Percentiles rank a stretch among this genome's conserved stretches.
phyloP scores from a whole-genome alignment of 805 yeast genomes.

The Saturnispora ahearnii region DNA sequence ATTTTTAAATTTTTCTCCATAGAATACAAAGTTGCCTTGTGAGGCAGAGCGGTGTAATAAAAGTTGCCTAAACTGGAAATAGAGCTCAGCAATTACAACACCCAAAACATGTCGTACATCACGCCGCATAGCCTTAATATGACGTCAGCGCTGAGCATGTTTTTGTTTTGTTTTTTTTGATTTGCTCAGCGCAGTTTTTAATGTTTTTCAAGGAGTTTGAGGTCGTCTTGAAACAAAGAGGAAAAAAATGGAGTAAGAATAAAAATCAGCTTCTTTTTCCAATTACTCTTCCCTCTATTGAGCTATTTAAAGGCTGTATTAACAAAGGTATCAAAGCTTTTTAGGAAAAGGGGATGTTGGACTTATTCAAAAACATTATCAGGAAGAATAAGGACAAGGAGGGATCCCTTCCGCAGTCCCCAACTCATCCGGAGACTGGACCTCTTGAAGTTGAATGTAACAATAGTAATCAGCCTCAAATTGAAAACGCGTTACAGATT shows the following conservation, averaged over 20 bases:
- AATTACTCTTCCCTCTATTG: neutral
- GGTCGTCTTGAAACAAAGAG: neutral
- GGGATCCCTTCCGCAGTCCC: constrained; percentile 6
- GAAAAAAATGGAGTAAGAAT: neutral
- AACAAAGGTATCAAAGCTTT: too few species aligned
- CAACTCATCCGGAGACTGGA: neutral
- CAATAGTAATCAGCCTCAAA: too few species aligned
- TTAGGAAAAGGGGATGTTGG: constrained; percentile 17
- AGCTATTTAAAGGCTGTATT: neutral
- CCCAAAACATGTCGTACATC: neutral
- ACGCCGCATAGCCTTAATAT: neutral
- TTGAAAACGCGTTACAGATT: constrained; percentile 1
- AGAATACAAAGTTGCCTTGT: neutral
- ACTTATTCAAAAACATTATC: constrained; percentile 23
- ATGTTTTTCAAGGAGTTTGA: neutral
- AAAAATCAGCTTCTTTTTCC: neutral
- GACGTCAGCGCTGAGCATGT: neutral
- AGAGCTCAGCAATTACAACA: neutral
- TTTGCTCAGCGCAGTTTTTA: neutral
- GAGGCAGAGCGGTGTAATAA: neutral
- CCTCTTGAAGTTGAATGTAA: too few species aligned
- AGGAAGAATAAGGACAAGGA: constrained; percentile 11
- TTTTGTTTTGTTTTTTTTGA: too few species aligned
- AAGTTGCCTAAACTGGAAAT: neutral
- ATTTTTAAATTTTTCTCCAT: too few species aligned